phyloP scores from a whole-genome alignment of 768 basidiomycete genomes.

The Paxillus ammoniavirescens region DNA sequence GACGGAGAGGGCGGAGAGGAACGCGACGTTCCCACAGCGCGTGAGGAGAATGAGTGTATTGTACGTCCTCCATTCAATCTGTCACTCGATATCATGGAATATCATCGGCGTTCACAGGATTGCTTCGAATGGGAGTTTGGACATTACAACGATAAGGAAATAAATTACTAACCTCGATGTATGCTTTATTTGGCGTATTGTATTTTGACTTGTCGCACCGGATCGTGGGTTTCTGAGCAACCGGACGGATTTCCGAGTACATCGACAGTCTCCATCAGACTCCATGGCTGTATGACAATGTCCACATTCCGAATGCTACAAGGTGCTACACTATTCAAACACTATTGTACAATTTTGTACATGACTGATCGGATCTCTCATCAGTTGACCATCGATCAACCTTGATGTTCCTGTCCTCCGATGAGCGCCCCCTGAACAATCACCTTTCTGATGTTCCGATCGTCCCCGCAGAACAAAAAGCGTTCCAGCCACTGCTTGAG shows the following conservation, averaged over 20 bases:
- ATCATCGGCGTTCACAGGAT: constrained; percentile 44
- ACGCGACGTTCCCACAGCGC: constrained; percentile 55
- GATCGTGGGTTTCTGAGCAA: not conserved
- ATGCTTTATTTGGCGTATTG: not conserved
- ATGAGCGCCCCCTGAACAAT: constrained; percentile 81
- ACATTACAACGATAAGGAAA: constrained; percentile 34
- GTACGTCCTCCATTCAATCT: constrained; percentile 34
- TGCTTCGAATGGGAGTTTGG: constrained; percentile 80
- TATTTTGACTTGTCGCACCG: constrained; percentile 4
- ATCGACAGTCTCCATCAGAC: not conserved
- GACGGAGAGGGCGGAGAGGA: constrained; percentile 34
- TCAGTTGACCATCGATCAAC: not conserved
- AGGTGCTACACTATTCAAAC: no score
- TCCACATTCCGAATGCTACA: not conserved
- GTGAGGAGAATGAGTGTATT: constrained; percentile 62
- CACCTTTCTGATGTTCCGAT: constrained; percentile 77
- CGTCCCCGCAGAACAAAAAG: constrained; percentile 86
- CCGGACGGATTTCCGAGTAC: constrained; percentile 2
- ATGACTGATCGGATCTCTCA: not conserved
- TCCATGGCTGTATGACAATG: not conserved
- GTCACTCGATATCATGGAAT: not conserved
- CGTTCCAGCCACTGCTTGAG: constrained; percentile 68
- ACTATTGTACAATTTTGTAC: not conserved
- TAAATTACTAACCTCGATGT: not conserved
- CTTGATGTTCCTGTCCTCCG: constrained; percentile 57